Base-by-base conservation (phyloP, 306 rosid genomes). In the Ceratonia siliqua region DNA sequence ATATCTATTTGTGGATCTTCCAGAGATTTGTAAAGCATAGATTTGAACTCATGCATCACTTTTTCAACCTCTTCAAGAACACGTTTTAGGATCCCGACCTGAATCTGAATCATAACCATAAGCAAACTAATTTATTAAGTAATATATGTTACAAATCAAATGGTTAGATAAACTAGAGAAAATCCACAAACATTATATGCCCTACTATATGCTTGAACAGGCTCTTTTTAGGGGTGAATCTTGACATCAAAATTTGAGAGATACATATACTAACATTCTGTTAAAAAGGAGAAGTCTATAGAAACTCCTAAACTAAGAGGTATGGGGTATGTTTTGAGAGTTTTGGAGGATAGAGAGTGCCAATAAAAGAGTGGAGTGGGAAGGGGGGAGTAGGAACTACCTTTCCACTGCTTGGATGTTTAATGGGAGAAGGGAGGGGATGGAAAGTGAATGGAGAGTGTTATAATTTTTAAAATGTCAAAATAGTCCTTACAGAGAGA, bases 21-120 rank as follows among this genome's bases (percentile, higher is more conserved):
- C 99, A 92, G 88, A 82, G 98, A 85, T 82, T 92, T 92, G 87
- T 92, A 94, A 72, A 94, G 96, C 78, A 61, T 90, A 71, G 92
- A 89, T 88, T 94, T 94, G 87, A 94, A 94, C 74, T 94, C 99
- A 59, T 89, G 85, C 96, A 94, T 92, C 84, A 92, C 96, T 78
- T 92, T 94, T 74, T 94, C 99, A 81, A 94, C 98, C 87, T 94
- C 99, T 82, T 94, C 99, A n/a, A 92, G 96, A 62, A 94, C 99
- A 52, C 92, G 92, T 82, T 94, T 94, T n/a, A 94, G 85, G 82
- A 94, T 89, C 76, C 99, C 98, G 63, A 92, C 97, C 90, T 94
- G 90, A 80, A 84, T 85, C 82, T 55, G 79, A 81, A 76, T 43
- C 30, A 72, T 65, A 63, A 48, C n/a, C 32, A 71, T 10, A 76